These are phyloP conservation scores for Penicillium sp. DNA, from an alignment of 2,329 filamentous ascomycete species.

Conservation along the genomic window DNA sequence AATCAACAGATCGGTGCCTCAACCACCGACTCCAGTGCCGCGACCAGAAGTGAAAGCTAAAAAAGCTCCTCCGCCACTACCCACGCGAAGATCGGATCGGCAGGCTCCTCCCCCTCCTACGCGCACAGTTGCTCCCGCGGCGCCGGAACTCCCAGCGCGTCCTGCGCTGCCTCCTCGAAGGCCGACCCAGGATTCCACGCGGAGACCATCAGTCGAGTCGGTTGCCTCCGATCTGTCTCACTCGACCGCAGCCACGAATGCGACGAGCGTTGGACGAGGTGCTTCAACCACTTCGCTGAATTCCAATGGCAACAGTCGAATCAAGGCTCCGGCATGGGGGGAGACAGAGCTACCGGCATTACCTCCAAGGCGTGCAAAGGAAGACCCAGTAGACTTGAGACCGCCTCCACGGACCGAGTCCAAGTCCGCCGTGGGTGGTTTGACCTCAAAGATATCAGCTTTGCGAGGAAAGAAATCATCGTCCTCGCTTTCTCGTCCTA, in stretches of 20 bases:
- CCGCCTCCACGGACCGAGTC: slow-evolving; percentile 23
- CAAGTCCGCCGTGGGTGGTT: slow-evolving; percentile 13
- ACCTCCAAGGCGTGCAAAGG: slow-evolving; percentile 44
- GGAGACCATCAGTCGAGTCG: slow-evolving; percentile 47
- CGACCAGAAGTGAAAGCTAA: slow-evolving; percentile 26
- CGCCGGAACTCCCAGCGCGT: slow-evolving; percentile 32
- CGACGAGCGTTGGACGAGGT: slow-evolving; percentile 37
- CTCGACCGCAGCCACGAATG: slow-evolving; percentile 42
- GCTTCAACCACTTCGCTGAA: slow-evolving; percentile 30
- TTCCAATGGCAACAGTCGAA: slow-evolving; percentile 29
- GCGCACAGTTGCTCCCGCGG: slow-evolving; percentile 3
- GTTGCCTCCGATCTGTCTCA: slow-evolving; percentile 49
- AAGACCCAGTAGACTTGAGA: slow-evolving; percentile 19
- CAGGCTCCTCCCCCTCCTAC: slow-evolving; percentile 15
- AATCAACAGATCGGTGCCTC: slow-evolving; percentile 23
- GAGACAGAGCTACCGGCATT: slow-evolving; percentile 50
- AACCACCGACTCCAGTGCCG: slow-evolving; percentile 15
- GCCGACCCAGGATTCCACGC: slow-evolving; percentile 30
- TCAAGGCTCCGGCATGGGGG: slow-evolving; percentile 54
- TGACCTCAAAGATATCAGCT: slow-evolving; percentile 12
- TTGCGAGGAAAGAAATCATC: slow-evolving; percentile 13
- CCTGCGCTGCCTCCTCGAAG: slow-evolving; percentile 48
- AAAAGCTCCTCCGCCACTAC: slow-evolving; percentile 42
- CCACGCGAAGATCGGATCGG: slow-evolving; percentile 35
- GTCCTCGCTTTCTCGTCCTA: slow-evolving; percentile 8